A percentile compares a stretch with the other conserved stretches of the same genome.
phyloP scores from a whole-genome alignment of 2,329 filamentous ascomycete genomes.

The Sporothrix luriei region DNA sequence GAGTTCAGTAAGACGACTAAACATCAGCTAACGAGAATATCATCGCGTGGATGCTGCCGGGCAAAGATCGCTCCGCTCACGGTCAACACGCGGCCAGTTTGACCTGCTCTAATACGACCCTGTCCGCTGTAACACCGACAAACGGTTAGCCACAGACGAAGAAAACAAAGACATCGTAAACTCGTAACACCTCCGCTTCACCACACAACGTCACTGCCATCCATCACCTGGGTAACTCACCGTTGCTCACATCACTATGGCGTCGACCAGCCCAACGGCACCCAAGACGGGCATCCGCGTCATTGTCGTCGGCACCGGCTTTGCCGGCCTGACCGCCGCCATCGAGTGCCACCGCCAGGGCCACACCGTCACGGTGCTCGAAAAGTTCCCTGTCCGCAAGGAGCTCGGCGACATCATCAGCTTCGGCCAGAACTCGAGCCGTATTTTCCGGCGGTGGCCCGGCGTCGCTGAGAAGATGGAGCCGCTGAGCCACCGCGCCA shows the following conservation, averaged over 20 bases:
- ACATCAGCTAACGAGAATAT: background rate
- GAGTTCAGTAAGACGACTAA: slow-evolving; percentile 9
- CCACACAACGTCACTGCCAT: background rate
- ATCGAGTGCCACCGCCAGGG: slow-evolving; percentile 64
- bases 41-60: slow-evolving; percentile 28
- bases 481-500: slow-evolving; percentile 52
- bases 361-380: slow-evolving; percentile 54
- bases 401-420: slow-evolving; percentile 64
- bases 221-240: background rate
- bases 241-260: background rate
- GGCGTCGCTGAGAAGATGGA: slow-evolving; percentile 53
- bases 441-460: slow-evolving; percentile 55
- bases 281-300: slow-evolving; percentile 49
- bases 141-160: no score
- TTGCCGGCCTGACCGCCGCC: slow-evolving; percentile 62
- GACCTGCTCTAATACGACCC: background rate
- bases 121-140: background rate
- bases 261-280: background rate
- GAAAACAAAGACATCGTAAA: background rate
- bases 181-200: background rate
- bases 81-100: background rate
- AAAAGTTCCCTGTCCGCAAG: slow-evolving; percentile 59
- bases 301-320: slow-evolving; percentile 58
- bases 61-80: background rate
- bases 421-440: slow-evolving; percentile 62